phyloP scores from a whole-genome alignment of 139 green algal species.

The Astrephomene gubernaculifera region DNA sequence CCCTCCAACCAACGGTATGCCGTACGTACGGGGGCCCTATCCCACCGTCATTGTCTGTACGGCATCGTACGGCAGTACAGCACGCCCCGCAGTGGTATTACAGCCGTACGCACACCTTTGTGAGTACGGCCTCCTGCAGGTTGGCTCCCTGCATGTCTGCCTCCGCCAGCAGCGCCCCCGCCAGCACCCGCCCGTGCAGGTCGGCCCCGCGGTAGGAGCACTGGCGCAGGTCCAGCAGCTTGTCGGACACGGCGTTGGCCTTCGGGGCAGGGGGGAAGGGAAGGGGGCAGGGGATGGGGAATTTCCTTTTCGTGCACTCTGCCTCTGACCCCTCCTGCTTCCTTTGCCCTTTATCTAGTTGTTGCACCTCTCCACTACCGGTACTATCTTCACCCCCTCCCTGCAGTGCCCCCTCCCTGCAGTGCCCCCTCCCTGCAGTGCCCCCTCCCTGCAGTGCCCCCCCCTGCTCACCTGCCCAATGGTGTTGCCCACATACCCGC shows the following conservation, averaged over 20 bases:
- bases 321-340: too few species aligned
- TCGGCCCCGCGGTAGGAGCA: constrained; percentile 71
- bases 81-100: too few species aligned
- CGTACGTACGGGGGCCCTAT: too few species aligned
- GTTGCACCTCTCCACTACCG: too few species aligned
- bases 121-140: constrained; percentile 89
- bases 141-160: constrained; percentile 75
- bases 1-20: too few species aligned
- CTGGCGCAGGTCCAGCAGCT: constrained; percentile 89
- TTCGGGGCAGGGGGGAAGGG: constrained; percentile 44
- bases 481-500: constrained; percentile 91
- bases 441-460: not conserved
- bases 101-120: constrained; percentile 72
- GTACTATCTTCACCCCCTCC: too few species aligned
- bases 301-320: too few species aligned
- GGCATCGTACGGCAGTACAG: too few species aligned
- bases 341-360: too few species aligned
- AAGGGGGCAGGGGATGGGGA: not conserved
- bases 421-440: not conserved
- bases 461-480: constrained; percentile 79
- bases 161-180: constrained; percentile 88
- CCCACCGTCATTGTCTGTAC: too few species aligned
- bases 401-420: too few species aligned
- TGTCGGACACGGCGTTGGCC: constrained; percentile 96
- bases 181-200: constrained; percentile 69